Evolutionary conservation across 352 stramenopile species (phyloP), one percentile per base, ranked within the genome.

Genomic region (Albugo candida): DNA sequence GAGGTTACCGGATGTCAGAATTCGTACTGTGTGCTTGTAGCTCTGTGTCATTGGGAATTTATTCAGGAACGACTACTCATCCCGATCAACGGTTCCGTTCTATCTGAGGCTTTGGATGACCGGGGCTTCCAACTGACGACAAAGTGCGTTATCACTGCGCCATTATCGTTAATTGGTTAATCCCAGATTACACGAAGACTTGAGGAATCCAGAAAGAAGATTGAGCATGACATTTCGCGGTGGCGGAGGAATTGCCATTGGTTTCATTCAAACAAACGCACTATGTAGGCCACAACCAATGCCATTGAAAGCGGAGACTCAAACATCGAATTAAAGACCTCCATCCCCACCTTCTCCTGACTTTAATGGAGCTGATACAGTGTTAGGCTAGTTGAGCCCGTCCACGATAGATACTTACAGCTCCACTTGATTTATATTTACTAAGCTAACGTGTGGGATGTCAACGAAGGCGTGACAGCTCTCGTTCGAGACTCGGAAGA

Each of bases 101-200:
- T 8, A 16, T 21, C 12, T 18, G 20, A 37, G 13, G 19, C 13
- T 6, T 42, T 13, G 16, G 34, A 10, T 41, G 35, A 2, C 54
- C 38, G 41, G 70, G 63, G 21, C 19, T 55, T 39, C 86, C 87
- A 97, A 53, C 95, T 64, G 12, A 97, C 64, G 0, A 75, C 63
- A 52, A 96, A 97, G 36, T 78, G 51, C 13, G 76, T 81, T 19
- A 97, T 52, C 11, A 63, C 54, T 13, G 81, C 71, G 1, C 83
- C 86, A 39, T 93, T 92, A 58, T 84, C 63, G 0, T 64, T 78
- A 12, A 68, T 36, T n/a, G 92, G 91, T 6, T 63, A 51, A 36
- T 78, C 68, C 88, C 89, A 97, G 44, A 75, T 83, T 5, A 97
- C 59, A 0, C 72, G 71, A 31, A 97, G 55, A 58, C 63, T 81